A percentile compares a stretch with the other conserved stretches of the same genome.
Evolutionary conservation across 208 protist genomes (phyloP).

Genomic region (Polymyxa betae): DNA sequence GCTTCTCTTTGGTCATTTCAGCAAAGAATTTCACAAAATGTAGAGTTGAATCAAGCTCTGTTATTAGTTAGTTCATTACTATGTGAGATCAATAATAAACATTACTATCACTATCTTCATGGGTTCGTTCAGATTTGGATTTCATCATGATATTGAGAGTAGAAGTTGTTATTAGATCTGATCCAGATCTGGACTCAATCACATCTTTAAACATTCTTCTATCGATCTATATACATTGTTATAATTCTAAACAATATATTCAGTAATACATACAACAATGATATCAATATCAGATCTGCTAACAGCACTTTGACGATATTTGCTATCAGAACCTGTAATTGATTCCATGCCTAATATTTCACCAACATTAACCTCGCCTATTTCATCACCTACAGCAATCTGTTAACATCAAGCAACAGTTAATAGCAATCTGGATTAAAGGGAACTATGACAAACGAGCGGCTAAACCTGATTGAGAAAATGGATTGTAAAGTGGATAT

Average conservation of each 20-base stretch:
- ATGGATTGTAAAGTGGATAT: background rate
- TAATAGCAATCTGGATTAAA: too few relatives aligned
- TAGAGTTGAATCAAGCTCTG: background rate
- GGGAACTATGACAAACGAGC: too few relatives aligned
- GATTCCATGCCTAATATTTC: background rate
- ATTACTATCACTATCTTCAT: background rate
- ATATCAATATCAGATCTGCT: background rate
- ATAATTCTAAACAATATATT: too few relatives aligned
- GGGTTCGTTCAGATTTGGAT: background rate
- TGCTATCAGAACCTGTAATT: background rate
- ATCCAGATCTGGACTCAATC: background rate
- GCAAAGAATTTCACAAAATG: constrained; percentile 32
- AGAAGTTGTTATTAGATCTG: background rate
- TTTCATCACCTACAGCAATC: too few relatives aligned
- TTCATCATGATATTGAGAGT: background rate
- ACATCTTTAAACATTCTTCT: background rate
- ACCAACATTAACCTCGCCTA: too few relatives aligned
- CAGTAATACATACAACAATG: background rate
- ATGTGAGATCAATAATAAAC: background rate
- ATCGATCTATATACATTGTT: background rate
- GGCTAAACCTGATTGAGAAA: background rate
- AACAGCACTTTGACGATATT: background rate
- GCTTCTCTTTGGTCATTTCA: background rate
- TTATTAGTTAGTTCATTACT: background rate
- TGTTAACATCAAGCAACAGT: too few relatives aligned